These are phyloP conservation scores for Selaginella moellendorffii DNA, from an alignment of 75 land plant genomes.

Conservation along the genomic window DNA sequence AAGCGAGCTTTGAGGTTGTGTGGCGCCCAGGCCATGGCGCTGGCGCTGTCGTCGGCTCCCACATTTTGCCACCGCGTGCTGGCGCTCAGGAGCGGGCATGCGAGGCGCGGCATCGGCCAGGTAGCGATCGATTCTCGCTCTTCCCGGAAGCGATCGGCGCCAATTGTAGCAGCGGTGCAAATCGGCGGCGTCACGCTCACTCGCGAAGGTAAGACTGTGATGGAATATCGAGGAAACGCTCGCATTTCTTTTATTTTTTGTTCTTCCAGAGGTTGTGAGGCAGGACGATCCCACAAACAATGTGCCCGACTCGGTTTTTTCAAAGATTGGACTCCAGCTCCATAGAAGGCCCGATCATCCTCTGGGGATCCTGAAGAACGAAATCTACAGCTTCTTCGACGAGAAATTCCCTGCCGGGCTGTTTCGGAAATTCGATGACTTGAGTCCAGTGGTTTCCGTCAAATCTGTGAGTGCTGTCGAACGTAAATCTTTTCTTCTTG, in stretches of 20 bases:
- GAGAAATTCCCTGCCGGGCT: conserved; percentile 27
- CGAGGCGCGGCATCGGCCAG: not conserved
- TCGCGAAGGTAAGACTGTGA: conserved; percentile 19
- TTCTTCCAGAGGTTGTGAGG: conserved; percentile 55
- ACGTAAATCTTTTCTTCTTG: no score
- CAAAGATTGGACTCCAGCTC: conserved; percentile 79
- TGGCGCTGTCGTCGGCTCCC: no score
- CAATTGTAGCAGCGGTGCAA: conserved; percentile 21
- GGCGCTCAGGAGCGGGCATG: no score
- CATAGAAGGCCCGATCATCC: conserved; percentile 82
- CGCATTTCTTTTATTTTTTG: not conserved
- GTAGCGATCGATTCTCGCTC: not conserved
- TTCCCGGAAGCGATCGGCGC: not conserved
- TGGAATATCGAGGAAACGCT: not conserved
- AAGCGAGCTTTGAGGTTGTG: no score
- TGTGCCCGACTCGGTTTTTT: conserved; percentile 70
- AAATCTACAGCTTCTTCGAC: conserved; percentile 79
- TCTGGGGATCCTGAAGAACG: conserved; percentile 80
- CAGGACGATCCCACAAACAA: conserved; percentile 90
- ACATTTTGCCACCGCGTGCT: no score
- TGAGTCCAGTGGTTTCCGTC: conserved; percentile 81
- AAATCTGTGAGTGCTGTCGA: conserved; percentile 37
- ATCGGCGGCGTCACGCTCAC: conserved; percentile 34
- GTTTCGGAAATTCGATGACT: conserved; percentile 74
- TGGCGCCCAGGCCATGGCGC: no score